phyloP scores from a whole-genome alignment of 2,329 filamentous ascomycete species.

The Lecanoromycetidae sp. region DNA sequence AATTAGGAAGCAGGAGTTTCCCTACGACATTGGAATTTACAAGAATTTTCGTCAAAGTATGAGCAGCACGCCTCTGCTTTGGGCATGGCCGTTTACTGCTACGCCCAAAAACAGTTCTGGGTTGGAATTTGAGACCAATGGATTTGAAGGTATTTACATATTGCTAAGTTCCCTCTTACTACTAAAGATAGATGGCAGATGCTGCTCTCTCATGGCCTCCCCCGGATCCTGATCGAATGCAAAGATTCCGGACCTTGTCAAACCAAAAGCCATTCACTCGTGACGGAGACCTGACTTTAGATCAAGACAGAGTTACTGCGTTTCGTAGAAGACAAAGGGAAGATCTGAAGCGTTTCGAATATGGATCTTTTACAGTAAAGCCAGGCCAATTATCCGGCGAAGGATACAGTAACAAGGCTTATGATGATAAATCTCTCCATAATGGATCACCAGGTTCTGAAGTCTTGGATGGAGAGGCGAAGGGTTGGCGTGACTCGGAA shows the following conservation, averaged over 20 bases:
- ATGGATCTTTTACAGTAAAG: constrained; percentile 25
- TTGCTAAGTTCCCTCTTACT: too few relatives aligned
- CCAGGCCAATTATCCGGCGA: constrained; percentile 33
- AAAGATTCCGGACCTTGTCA: constrained; percentile 16
- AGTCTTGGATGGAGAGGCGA: constrained; percentile 32
- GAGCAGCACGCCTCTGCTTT: constrained; percentile 42
- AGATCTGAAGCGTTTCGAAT: constrained; percentile 35
- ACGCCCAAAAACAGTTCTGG: constrained; percentile 38
- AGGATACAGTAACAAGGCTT: constrained; percentile 21
- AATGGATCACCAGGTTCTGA: neutral
- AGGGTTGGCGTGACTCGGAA: constrained; percentile 51
- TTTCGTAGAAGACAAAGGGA: constrained; percentile 43
- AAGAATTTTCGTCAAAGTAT: constrained; percentile 48
- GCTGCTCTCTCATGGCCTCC: constrained; percentile 34
- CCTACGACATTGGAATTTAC: constrained; percentile 53
- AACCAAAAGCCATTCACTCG: constrained; percentile 21
- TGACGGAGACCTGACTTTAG: constrained; percentile 24
- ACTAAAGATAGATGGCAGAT: too few relatives aligned
- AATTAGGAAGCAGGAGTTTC: constrained; percentile 50
- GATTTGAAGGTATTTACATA: constrained; percentile 42
- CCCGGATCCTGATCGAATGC: constrained; percentile 39
- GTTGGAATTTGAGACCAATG: constrained; percentile 44
- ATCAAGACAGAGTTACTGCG: constrained; percentile 36
- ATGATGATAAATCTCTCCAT: constrained; percentile 18
- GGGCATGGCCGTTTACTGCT: constrained; percentile 49